phyloP scores from a whole-genome alignment of 148 eudicot species.

The Oxyria digyna region DNA sequence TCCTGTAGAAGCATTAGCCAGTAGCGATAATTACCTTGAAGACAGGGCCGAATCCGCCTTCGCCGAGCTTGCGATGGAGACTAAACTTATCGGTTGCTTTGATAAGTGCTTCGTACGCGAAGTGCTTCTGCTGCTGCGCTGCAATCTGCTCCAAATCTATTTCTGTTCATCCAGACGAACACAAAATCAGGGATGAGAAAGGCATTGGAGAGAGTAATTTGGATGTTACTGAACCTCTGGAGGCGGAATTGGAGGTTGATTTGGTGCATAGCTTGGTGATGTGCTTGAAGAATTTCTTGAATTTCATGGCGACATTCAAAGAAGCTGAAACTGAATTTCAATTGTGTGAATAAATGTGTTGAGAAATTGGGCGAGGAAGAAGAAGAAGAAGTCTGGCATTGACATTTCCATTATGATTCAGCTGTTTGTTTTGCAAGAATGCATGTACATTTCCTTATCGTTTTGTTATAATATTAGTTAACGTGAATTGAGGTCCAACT shows the following conservation, averaged over 20 bases:
- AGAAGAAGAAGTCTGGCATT: background rate
- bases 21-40: slow-evolving; percentile 40
- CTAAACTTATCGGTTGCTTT: slow-evolving; percentile 69
- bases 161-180: background rate
- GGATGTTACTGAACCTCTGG: background rate
- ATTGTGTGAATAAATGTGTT: background rate
- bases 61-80: slow-evolving; percentile 57
- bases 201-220: background rate
- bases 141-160: slow-evolving; percentile 58
- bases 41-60: slow-evolving; percentile 98
- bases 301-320: background rate
- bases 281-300: background rate
- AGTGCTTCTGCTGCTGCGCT: slow-evolving; percentile 60
- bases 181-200: background rate
- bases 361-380: background rate
- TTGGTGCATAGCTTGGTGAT: background rate
- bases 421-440: background rate
- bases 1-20: background rate
- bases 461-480: background rate
- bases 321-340: no score
- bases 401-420: background rate
- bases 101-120: slow-evolving; percentile 41
- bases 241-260: background rate
- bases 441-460: background rate
- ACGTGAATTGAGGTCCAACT: background rate